Evolutionary conservation across 768 basidiomycete species (phyloP).

Genomic region (Dentipellis sp.): DNA sequence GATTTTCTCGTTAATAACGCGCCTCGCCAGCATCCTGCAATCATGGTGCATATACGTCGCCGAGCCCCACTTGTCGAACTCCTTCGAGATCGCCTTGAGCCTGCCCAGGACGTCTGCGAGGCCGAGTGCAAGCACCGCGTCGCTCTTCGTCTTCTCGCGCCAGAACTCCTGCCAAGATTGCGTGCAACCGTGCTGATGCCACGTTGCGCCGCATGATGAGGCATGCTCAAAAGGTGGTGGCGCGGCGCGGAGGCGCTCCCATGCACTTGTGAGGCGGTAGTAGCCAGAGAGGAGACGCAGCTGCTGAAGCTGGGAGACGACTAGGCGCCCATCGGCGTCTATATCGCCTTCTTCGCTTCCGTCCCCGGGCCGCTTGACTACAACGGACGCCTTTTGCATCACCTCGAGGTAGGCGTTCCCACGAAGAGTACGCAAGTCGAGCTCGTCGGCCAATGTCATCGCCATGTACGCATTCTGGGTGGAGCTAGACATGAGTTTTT

Average conservation of each 20-base stretch:
- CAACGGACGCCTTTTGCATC: conserved; percentile 50
- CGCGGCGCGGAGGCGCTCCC: conserved; percentile 51
- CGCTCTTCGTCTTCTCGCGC: conserved; percentile 64
- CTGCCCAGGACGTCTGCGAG: conserved; percentile 62
- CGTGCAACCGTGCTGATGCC: conserved; percentile 65
- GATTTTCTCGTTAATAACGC: conserved; percentile 44
- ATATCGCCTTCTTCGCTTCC: conserved; percentile 14
- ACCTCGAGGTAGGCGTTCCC: conserved; percentile 66
- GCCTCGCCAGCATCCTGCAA: conserved; percentile 51
- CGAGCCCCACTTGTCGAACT: conserved; percentile 62
- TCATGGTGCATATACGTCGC: conserved; percentile 77
- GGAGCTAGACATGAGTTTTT: conserved; percentile 52
- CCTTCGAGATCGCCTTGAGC: conserved; percentile 50
- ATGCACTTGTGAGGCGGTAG: conserved; percentile 54
- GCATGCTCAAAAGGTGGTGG: conserved; percentile 62
- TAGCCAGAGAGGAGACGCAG: conserved; percentile 62
- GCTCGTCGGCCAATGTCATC: conserved; percentile 65
- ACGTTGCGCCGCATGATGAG: conserved; percentile 51
- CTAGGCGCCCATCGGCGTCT: conserved; percentile 36
- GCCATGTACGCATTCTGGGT: conserved; percentile 63
- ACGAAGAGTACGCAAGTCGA: conserved; percentile 47
- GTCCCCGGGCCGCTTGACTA: conserved; percentile 16
- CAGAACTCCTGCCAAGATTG: conserved; percentile 74
- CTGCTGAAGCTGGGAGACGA: conserved; percentile 49
- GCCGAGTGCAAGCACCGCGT: conserved; percentile 48